Percentiles rank a stretch among this genome's conserved stretches.
These are phyloP conservation scores for Oryza longistaminata DNA, from an alignment of 176 grass and related monocot species.

Conservation along the genomic window DNA sequence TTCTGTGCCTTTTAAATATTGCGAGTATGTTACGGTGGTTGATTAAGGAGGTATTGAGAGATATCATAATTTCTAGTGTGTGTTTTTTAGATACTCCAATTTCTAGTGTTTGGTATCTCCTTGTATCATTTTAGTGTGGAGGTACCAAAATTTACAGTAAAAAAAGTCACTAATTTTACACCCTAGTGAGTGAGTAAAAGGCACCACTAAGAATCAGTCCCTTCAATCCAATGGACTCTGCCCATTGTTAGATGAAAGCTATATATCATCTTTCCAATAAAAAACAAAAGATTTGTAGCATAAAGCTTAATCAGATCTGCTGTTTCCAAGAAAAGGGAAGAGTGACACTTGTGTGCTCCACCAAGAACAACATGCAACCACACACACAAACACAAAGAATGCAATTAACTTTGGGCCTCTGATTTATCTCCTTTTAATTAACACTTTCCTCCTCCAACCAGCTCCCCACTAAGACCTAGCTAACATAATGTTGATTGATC, in stretches of 20 bases:
- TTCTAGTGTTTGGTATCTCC: too few relatives aligned
- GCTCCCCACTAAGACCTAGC: conserved; percentile 26
- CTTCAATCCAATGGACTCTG: not conserved
- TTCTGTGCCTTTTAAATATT: not conserved
- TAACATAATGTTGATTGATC: not conserved
- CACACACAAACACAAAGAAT: not conserved
- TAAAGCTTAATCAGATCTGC: not conserved
- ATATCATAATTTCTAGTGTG: too few relatives aligned
- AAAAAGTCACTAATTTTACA: not conserved
- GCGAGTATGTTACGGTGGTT: too few relatives aligned
- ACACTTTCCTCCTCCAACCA: not conserved
- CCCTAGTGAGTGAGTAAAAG: not conserved
- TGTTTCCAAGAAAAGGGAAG: not conserved
- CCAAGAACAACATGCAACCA: not conserved
- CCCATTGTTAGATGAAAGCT: not conserved
- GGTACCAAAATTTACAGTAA: too few relatives aligned
- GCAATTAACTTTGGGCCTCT: not conserved
- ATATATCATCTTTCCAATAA: not conserved
- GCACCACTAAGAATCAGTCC: not conserved
- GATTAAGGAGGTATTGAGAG: too few relatives aligned
- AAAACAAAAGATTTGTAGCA: not conserved
- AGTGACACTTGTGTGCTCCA: not conserved
- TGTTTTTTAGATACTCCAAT: too few relatives aligned
- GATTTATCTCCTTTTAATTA: not conserved
- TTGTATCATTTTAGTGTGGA: too few relatives aligned